phyloP scores from a whole-genome alignment of 257 asterid species.

The Forsythia suspensa region DNA sequence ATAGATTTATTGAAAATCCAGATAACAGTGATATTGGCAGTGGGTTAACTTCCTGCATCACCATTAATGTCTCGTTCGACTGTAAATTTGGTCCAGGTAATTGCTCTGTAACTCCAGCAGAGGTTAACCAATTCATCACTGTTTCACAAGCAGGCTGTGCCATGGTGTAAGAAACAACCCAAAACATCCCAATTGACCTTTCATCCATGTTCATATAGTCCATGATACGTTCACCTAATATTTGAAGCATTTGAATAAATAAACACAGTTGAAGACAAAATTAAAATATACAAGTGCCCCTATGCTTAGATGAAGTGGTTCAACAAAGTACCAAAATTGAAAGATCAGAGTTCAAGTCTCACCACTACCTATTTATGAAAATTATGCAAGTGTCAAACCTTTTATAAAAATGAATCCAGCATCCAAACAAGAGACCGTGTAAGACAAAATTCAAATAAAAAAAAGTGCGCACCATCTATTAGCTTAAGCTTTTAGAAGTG shows the following conservation, averaged over 20 bases:
- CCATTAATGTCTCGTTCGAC: constrained; percentile 76
- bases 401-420: background rate
- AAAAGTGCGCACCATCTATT: too few species aligned
- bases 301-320: background rate
- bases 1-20: constrained; percentile 87
- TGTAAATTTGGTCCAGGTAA: constrained; percentile 75
- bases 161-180: constrained; percentile 99
- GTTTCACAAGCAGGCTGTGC: constrained; percentile 97
- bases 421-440: background rate
- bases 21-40: constrained; percentile 81
- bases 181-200: constrained; percentile 95
- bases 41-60: constrained; percentile 97
- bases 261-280: background rate
- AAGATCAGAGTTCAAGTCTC: background rate
- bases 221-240: constrained; percentile 82
- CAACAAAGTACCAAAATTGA: background rate
- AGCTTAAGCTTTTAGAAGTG: background rate
- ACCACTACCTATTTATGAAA: background rate
- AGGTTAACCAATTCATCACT: constrained; percentile 84
- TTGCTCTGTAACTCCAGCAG: constrained; percentile 84
- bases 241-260: constrained; percentile 5
- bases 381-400: background rate
- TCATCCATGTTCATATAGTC: constrained; percentile 99
- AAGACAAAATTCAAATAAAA: too few species aligned
- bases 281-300: background rate